phyloP scores from a whole-genome alignment of 306 rosid species.

The Dryas alaskensis region DNA sequence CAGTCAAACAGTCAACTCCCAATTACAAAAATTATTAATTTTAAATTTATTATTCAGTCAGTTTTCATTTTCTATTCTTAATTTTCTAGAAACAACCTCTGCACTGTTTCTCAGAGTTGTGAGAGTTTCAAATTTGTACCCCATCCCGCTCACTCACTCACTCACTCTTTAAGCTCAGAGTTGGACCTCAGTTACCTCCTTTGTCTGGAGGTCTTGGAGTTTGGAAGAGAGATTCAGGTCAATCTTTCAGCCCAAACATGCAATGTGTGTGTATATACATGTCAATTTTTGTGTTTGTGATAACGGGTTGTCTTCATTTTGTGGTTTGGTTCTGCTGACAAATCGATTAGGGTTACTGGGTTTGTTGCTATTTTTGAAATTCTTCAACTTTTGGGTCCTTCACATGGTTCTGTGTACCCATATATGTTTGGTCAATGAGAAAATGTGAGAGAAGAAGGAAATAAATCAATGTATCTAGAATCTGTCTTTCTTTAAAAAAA shows the following conservation, averaged over 20 bases:
- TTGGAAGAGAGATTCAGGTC: conserved; percentile 54
- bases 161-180: not conserved
- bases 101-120: not conserved
- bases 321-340: not conserved
- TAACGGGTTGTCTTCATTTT: conserved; percentile 7
- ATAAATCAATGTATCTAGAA: conserved; percentile 1
- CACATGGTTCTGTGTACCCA: not conserved
- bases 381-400: not conserved
- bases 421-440: conserved; percentile 11
- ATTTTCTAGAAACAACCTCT: not conserved
- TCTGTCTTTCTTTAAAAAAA: not conserved
- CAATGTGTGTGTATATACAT: conserved; percentile 10
- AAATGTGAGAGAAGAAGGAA: not conserved
- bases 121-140: conserved; percentile 18
- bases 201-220: conserved; percentile 39
- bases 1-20: conserved; percentile 17
- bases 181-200: not conserved
- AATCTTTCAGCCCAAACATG: conserved; percentile 9
- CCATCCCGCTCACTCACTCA: conserved; percentile 30
- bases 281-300: not conserved
- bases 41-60: not conserved
- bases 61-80: conserved; percentile 13
- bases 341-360: conserved; percentile 28
- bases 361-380: conserved; percentile 10
- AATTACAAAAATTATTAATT: not conserved